Evolutionary conservation across 768 basidiomycete species (phyloP), one percentile per base, ranked within the genome.

Genomic region (Favolaschia claudopus): DNA sequence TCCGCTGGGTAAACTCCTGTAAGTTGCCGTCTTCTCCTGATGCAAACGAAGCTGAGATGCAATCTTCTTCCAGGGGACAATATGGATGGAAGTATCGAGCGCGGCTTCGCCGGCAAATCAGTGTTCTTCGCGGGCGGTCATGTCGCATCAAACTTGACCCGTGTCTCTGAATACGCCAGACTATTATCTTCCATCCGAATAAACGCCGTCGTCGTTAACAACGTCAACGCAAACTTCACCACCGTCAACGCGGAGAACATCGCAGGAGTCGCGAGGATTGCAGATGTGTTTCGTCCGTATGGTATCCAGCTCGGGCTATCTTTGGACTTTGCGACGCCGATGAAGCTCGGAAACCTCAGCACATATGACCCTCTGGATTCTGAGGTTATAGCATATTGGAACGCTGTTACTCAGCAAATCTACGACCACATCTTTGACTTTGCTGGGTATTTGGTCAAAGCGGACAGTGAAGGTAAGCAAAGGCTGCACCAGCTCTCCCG

Each of bases 1-100:
- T 62, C 48, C 48, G 61, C 22, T 62, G 61, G 61, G 49, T 62
- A 51, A 62, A 62, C 49, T 62, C 61, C 7, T 62, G 60, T 62
- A 43, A 50, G 60, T 62, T 29, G 25, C 29, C 52, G 20, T 54
- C 48, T 48, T 47, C 52, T 31, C 36, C 53, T 46, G 45, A 37
- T 61, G 37, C 42, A 43, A 48, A 39, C 48, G 46, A 48, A 29
- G 15, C 46, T 28, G 37, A 61, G 39, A 25, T 49, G n/a, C 38
- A 39, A 9, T 39, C 10, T 28, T 40, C 45, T 49, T n/a, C 32
- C 40, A 62, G 60, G 61, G 61, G 61, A 62, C 55, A 62, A 62
- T 55, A 56, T 62, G 55, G 61, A 62, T 58, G 61, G 61, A 45
- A 62, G 61, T 44, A 36, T 62, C 55, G 53, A 48, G 37, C 49